These are phyloP conservation scores for Entomortierella chlamydospora DNA, from an alignment of 192 early-diverging fungal species.

Conservation along the genomic window DNA sequence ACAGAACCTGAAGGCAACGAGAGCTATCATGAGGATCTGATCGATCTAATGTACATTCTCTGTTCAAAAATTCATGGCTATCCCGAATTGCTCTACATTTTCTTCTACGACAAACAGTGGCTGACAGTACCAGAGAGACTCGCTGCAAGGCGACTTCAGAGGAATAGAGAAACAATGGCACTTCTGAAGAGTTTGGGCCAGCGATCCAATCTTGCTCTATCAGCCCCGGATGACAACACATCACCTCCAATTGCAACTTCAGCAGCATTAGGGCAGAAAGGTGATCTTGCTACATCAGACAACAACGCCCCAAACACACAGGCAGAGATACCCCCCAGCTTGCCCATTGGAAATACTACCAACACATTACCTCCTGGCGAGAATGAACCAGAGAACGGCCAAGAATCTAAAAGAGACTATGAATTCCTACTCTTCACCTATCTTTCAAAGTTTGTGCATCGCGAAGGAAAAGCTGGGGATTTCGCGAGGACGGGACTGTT, in stretches of 20 bases:
- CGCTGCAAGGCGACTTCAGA: conserved; percentile 24
- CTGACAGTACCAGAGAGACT: conserved; percentile 64
- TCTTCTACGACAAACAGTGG: conserved; percentile 78
- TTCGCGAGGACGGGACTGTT: conserved; percentile 87
- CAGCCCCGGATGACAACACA: conserved; percentile 1
- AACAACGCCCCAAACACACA: not conserved
- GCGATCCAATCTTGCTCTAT: conserved; percentile 7
- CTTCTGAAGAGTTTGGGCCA: conserved; percentile 28
- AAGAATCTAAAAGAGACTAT: conserved; percentile 65
- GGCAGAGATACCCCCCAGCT: not conserved
- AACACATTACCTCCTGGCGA: not conserved
- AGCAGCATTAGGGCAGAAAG: not conserved
- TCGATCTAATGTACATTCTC: conserved; percentile 81
- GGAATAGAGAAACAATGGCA: conserved; percentile 40
- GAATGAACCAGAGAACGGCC: conserved; percentile 31
- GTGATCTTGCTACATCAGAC: not conserved
- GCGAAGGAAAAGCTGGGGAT: conserved; percentile 87
- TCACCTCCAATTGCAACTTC: not conserved
- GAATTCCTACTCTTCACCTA: conserved; percentile 93
- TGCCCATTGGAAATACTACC: not conserved
- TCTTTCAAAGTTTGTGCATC: conserved; percentile 88
- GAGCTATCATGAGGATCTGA: conserved; percentile 69
- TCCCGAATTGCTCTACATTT: conserved; percentile 79
- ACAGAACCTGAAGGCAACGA: conserved; percentile 60
- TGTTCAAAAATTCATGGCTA: conserved; percentile 86